Evolutionary conservation across 2,329 filamentous ascomycete species (phyloP).

Genomic region (Colletotrichum shisoi): DNA sequence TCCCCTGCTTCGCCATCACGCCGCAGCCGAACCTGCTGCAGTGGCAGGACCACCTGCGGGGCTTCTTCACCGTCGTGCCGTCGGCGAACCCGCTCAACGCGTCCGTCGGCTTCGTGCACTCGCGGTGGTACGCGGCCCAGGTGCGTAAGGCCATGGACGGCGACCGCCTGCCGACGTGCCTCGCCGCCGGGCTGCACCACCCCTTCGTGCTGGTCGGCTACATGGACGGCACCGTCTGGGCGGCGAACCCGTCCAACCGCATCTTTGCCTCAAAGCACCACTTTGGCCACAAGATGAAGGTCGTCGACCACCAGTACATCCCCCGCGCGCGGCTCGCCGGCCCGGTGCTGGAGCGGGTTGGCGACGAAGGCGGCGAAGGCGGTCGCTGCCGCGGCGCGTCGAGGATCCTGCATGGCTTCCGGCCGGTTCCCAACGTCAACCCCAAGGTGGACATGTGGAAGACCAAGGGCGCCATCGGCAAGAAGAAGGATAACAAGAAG

Average conservation of each 20-base stretch:
- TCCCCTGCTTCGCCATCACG: slow-evolving; percentile 59
- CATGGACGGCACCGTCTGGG: slow-evolving; percentile 63
- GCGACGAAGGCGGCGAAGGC: background rate
- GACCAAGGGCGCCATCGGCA: slow-evolving; percentile 50
- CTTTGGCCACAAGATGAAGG: slow-evolving; percentile 51
- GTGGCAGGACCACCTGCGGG: slow-evolving; percentile 65
- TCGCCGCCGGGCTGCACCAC: slow-evolving; percentile 60
- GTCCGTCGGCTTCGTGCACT: slow-evolving; percentile 61
- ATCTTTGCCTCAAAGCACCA: slow-evolving; percentile 53
- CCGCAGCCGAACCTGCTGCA: slow-evolving; percentile 63
- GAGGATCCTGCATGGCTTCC: slow-evolving; percentile 62
- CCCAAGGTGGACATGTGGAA: slow-evolving; percentile 54
- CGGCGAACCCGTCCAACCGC: slow-evolving; percentile 56
- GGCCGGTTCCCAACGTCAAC: slow-evolving; percentile 59
- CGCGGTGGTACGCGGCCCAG: slow-evolving; percentile 60
- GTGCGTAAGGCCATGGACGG: slow-evolving; percentile 61
- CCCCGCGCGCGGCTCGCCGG: slow-evolving; percentile 46
- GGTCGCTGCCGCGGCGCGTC: slow-evolving; percentile 53
- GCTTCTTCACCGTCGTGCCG: slow-evolving; percentile 62
- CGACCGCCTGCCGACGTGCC: slow-evolving; percentile 59
- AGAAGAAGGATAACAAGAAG: slow-evolving; percentile 50
- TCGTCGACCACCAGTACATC: slow-evolving; percentile 65
- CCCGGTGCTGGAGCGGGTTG: slow-evolving; percentile 7
- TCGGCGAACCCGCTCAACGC: slow-evolving; percentile 62
- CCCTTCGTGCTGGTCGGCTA: slow-evolving; percentile 63